Percentiles rank a stretch among this genome's conserved stretches.
These are phyloP conservation scores for Wallacemonas sp. DNA, from an alignment of 208 protist genomes.

Conservation along the genomic window DNA sequence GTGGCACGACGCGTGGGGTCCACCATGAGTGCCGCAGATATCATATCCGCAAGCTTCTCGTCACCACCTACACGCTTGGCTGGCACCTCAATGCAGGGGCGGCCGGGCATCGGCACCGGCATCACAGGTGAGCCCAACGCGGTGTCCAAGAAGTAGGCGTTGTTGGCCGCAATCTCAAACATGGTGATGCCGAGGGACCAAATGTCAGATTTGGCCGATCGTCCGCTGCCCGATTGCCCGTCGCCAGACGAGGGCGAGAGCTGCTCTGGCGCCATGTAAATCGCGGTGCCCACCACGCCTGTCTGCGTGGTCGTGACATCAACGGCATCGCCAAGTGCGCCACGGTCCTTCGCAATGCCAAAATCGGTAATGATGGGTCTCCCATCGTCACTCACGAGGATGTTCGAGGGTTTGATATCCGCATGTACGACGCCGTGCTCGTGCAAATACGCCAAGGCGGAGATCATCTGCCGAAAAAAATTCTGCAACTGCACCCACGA, in stretches of 20 bases:
- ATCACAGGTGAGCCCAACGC: conserved; percentile 28
- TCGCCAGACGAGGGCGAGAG: conserved; percentile 21
- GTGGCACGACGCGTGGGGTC: conserved; percentile 33
- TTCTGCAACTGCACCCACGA: conserved; percentile 55
- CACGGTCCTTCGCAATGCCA: conserved; percentile 65
- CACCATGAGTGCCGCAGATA: conserved; percentile 32
- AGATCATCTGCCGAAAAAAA: conserved; percentile 64
- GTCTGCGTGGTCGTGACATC: conserved; percentile 42
- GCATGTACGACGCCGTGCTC: conserved; percentile 75
- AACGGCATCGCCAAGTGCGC: conserved; percentile 28
- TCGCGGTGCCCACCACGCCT: conserved; percentile 34
- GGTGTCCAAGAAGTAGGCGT: conserved; percentile 48
- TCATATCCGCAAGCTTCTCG: conserved; percentile 56
- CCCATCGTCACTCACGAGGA: conserved; percentile 67
- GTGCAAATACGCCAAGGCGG: conserved; percentile 70
- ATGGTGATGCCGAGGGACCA: conserved; percentile 65
- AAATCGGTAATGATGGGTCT: conserved; percentile 80
- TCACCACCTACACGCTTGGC: conserved; percentile 50
- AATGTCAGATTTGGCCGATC: conserved; percentile 46
- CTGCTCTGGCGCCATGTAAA: conserved; percentile 74
- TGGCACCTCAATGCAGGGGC: conserved; percentile 33
- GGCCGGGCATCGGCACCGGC: conserved; percentile 35
- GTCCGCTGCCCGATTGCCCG: conserved; percentile 18
- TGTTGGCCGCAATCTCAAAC: conserved; percentile 48
- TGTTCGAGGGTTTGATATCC: conserved; percentile 77